Base-by-base conservation (phyloP, 2,329 filamentous ascomycete species). In the Trichoderma aggressivum region DNA sequence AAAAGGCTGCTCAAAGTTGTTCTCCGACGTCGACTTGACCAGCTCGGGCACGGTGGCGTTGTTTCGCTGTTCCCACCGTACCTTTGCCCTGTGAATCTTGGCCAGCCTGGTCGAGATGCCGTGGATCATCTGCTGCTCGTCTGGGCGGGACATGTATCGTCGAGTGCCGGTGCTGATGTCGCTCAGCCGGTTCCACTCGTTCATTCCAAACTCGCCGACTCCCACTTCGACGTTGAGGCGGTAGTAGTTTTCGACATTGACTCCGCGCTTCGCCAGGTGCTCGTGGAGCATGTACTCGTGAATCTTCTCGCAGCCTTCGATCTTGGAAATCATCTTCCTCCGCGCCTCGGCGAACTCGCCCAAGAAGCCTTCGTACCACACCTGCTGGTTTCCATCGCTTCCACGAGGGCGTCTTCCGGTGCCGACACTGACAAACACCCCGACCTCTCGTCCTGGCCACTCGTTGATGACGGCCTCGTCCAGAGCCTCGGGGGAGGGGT, bases 201-300 rank as follows among this genome's bases (percentile, higher is more conserved):
- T 99, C 94, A 99, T 98, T 65, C 93, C 95, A 79, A 98, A 98
- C 78, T 98, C 96, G 67, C 95, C 94, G 3, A 98, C 94, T 1
- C 95, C 96, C 18, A 97, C 91, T 78, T 98, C 94, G 53, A 98
- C 96, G 74, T 99, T 99, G n/a, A 98, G 85, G 8, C 96, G 92
- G 80, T 94, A 97, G 83, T 99, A 99, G 79, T 97, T 93, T 71
- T 98, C 94, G 65, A 89, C 88, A 76, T 92, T 94, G 72, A 98
- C 93, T 30, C 91, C 89, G 39, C 94, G 89, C 79, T 90, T 92
- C 7, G 88, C 83, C 26, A 98, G 85, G 75, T 94, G 89, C 61
- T 97, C 92, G 71, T 88, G 89, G 71, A 92, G 83, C 94, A 98
- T 97, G 76, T 89, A 89, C 78, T 93, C 90, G 79, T 99, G 96